Conservation (phyloP, 805 yeast species). For the Candida odintsovae region DNA sequence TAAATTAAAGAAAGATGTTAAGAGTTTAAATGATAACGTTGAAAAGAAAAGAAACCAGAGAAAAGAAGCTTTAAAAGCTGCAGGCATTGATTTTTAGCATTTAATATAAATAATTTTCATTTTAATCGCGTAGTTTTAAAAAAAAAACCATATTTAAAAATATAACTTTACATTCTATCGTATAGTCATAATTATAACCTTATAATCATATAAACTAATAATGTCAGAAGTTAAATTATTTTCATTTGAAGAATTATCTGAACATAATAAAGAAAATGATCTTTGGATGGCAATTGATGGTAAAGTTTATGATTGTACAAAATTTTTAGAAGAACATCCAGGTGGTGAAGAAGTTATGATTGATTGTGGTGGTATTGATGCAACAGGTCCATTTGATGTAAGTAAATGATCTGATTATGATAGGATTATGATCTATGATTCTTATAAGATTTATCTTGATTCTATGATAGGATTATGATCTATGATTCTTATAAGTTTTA, state of each 20-base stretch:
- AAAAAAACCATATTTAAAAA: too few relatives aligned
- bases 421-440: slow-evolving; percentile 3
- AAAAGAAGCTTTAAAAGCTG: slow-evolving; percentile 26
- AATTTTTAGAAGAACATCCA: slow-evolving; percentile 49
- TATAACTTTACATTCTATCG: too few relatives aligned
- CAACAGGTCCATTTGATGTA: slow-evolving; percentile 69
- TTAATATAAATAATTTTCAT: neutral
- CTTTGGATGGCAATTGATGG: slow-evolving; percentile 83
- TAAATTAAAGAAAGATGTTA: slow-evolving; percentile 25
- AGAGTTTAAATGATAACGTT: slow-evolving; percentile 28
- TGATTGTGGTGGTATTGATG: slow-evolving; percentile 81
- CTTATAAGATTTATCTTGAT: too few relatives aligned
- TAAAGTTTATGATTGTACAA: slow-evolving; percentile 79
- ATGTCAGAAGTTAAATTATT: slow-evolving; percentile 36
- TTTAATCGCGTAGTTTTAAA: too few relatives aligned
- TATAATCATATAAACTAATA: too few relatives aligned
- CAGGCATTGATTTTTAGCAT: slow-evolving; percentile 31
- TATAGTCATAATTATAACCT: too few relatives aligned
- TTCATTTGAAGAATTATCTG: slow-evolving; percentile 62
- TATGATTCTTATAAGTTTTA: too few relatives aligned
- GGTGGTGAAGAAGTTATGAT: slow-evolving; percentile 85
- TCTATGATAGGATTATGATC: too few relatives aligned
- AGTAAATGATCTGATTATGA: slow-evolving; percentile 22
- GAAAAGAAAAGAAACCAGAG: slow-evolving; percentile 28
- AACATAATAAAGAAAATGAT: slow-evolving; percentile 71